phyloP scores from a whole-genome alignment of 2,329 filamentous ascomycete genomes.

The Thermoascus crustaceus region DNA sequence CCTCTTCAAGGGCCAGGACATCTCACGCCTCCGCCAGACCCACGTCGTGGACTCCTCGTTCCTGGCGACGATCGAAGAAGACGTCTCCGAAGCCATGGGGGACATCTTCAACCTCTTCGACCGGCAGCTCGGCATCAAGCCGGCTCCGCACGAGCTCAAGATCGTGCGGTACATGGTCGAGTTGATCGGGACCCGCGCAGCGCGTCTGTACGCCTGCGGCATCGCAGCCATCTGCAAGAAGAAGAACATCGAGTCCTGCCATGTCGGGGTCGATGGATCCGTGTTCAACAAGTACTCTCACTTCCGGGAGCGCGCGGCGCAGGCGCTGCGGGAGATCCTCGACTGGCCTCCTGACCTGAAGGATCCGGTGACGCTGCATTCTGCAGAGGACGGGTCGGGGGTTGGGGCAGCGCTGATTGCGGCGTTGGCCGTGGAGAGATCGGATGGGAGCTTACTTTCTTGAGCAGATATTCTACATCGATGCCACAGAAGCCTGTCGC shows the following conservation, averaged over 20 bases:
- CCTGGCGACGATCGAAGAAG: slow-evolving; percentile 82
- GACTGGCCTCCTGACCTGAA: slow-evolving; percentile 37
- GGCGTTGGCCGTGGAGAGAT: slow-evolving; percentile 7
- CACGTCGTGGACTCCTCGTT: slow-evolving; percentile 87
- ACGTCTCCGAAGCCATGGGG: slow-evolving; percentile 81
- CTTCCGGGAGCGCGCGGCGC: slow-evolving; percentile 80
- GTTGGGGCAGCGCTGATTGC: slow-evolving; percentile 14
- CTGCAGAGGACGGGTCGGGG: slow-evolving; percentile 11
- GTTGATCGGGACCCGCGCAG: slow-evolving; percentile 84
- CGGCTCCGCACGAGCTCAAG: slow-evolving; percentile 69
- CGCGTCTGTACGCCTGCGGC: slow-evolving; percentile 84
- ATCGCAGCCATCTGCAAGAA: slow-evolving; percentile 96
- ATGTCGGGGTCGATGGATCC: slow-evolving; percentile 89
- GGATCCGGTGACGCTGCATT: slow-evolving; percentile 7
- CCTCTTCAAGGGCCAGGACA: slow-evolving; percentile 75
- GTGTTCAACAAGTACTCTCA: slow-evolving; percentile 99
- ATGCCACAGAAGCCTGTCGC: too few relatives aligned
- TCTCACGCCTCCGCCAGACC: slow-evolving; percentile 64
- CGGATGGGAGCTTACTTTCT: background rate
- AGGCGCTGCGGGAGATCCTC: slow-evolving; percentile 80
- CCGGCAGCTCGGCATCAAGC: slow-evolving; percentile 61
- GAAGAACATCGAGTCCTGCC: slow-evolving; percentile 72
- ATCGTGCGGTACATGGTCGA: slow-evolving; percentile 82
- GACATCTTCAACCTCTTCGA: slow-evolving; percentile 75
- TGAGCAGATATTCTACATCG: too few relatives aligned